These are phyloP conservation scores for Letharia columbiana DNA, from an alignment of 495 filamentous ascomycete species.

Conservation along the genomic window DNA sequence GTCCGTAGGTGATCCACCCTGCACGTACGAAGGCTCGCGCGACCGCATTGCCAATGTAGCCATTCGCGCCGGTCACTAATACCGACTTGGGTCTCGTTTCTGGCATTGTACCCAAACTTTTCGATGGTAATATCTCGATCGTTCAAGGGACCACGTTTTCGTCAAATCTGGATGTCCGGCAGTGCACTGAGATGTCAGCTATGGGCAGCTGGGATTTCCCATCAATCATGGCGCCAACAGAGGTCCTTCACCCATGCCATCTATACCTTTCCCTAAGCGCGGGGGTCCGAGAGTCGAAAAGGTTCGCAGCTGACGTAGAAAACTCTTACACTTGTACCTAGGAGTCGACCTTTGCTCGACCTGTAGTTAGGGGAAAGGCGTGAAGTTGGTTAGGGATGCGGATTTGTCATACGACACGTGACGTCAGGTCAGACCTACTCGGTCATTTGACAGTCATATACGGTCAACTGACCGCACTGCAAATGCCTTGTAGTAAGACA, in stretches of 20 bases:
- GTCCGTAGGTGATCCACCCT: slow-evolving; percentile 33
- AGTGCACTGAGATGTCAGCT: background rate
- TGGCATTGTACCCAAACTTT: background rate
- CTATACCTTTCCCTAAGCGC: background rate
- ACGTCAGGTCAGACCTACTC: no score
- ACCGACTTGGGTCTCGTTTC: slow-evolving; percentile 16
- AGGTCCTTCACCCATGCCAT: background rate
- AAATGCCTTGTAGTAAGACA: no score
- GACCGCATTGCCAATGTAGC: slow-evolving; percentile 38
- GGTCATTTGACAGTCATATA: no score
- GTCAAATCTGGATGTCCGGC: background rate
- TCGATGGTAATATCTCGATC: background rate
- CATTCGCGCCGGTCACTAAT: slow-evolving; percentile 37
- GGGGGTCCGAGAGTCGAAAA: background rate
- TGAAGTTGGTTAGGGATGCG: background rate
- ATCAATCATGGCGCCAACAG: background rate
- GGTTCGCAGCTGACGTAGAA: slow-evolving; percentile 11
- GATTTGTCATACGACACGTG: no score
- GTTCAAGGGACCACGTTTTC: background rate
- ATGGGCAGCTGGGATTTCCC: background rate
- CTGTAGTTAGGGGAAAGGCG: slow-evolving; percentile 18
- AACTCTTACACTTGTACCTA: slow-evolving; percentile 18
- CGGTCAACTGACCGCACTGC: no score
- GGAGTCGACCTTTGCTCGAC: slow-evolving; percentile 4
- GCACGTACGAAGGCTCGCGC: slow-evolving; percentile 34